Evolutionary conservation across 2,329 filamentous ascomycete genomes (phyloP).

Genomic region (Tolypocladium sp.): DNA sequence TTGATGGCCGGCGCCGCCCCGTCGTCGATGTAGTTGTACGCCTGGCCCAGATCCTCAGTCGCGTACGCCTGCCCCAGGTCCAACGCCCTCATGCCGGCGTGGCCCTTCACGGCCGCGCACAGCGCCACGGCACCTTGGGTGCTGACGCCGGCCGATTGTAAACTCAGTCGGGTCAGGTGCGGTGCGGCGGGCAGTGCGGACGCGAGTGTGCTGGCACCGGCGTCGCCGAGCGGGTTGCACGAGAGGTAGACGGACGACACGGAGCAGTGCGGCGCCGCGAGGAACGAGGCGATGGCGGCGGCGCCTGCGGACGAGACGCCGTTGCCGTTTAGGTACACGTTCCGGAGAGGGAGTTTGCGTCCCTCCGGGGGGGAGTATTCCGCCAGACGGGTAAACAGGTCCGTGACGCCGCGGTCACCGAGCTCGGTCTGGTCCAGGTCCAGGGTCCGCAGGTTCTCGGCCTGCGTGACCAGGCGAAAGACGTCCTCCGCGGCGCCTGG

Average conservation of each 20-base stretch:
- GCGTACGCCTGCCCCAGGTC: slow-evolving; percentile 37
- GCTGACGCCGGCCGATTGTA: slow-evolving; percentile 34
- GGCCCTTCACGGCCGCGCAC: slow-evolving; percentile 23
- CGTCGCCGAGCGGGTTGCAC: slow-evolving; percentile 25
- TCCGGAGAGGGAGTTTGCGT: slow-evolving; percentile 19
- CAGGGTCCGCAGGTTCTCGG: slow-evolving; percentile 34
- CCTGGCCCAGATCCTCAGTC: slow-evolving; percentile 33
- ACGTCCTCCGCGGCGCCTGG: slow-evolving; percentile 27
- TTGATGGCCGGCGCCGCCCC: slow-evolving; percentile 21
- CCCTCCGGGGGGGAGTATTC: slow-evolving; percentile 16
- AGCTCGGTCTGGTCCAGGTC: slow-evolving; percentile 46
- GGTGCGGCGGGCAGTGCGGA: slow-evolving; percentile 19
- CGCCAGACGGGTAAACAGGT: slow-evolving; percentile 30
- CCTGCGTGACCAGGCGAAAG: slow-evolving; percentile 32
- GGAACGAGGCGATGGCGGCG: slow-evolving; percentile 20
- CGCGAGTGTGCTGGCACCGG: slow-evolving; percentile 19
- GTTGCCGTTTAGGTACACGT: slow-evolving; percentile 27
- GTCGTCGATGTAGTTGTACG: slow-evolving; percentile 38
- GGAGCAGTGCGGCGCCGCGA: slow-evolving; percentile 20
- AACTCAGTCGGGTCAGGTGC: slow-evolving; percentile 24
- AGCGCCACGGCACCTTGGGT: slow-evolving; percentile 27
- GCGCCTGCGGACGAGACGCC: slow-evolving; percentile 22
- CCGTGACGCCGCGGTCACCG: slow-evolving; percentile 33
- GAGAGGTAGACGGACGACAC: slow-evolving; percentile 28
- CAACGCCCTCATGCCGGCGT: slow-evolving; percentile 25